Conservation (phyloP, 140 eudicot genomes). For the Anethum foeniculum region DNA sequence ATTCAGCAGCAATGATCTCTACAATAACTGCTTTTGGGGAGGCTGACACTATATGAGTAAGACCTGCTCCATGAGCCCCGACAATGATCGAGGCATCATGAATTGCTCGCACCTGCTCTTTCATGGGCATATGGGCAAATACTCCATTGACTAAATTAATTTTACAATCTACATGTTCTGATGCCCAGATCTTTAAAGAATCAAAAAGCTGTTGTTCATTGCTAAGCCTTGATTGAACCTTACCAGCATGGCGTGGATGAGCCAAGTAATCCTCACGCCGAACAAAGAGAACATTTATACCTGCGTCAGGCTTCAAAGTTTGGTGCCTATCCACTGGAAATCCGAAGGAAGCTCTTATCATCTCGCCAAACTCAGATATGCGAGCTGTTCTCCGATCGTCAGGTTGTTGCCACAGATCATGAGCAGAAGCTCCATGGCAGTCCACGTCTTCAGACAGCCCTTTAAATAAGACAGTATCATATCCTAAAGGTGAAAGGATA, state of each 20-base stretch:
- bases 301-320: constrained; percentile 30
- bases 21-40: constrained; percentile 49
- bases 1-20: constrained; percentile 69
- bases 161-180: constrained; percentile 40
- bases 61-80: constrained; percentile 98
- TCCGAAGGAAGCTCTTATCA: constrained; percentile 78
- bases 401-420: constrained; percentile 67
- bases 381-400: constrained; percentile 69
- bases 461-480: constrained; percentile 79
- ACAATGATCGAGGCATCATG: constrained; percentile 80
- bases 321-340: constrained; percentile 58
- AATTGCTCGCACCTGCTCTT: constrained; percentile 79
- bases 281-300: constrained; percentile 57
- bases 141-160: constrained; percentile 62
- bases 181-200: constrained; percentile 54
- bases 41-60: constrained; percentile 93
- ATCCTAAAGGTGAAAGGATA: constrained; percentile 76
- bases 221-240: constrained; percentile 78
- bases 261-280: constrained; percentile 92
- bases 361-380: constrained; percentile 87
- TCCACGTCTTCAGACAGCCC: constrained; percentile 60
- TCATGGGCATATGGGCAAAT: constrained; percentile 92
- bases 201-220: constrained; percentile 76
- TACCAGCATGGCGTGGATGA: constrained; percentile 96
- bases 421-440: constrained; percentile 73